Base-by-base conservation (phyloP, 2,329 filamentous ascomycete species). In the Arthrobotrys entomopaga region DNA sequence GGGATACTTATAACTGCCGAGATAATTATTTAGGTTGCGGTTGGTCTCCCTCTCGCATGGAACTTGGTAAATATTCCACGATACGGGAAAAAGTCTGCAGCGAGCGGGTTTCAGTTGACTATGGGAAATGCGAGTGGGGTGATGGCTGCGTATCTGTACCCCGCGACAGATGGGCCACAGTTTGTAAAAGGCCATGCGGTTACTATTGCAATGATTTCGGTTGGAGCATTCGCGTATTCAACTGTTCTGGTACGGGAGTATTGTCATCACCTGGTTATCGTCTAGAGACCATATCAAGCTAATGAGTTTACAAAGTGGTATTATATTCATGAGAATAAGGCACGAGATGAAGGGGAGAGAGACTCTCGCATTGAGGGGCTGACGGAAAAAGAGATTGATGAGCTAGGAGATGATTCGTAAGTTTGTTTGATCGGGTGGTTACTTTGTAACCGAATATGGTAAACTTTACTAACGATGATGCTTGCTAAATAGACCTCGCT, bases 31-130 rank as follows among this genome's bases (percentile, higher is more conserved):
- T 54, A 73, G 69, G 83, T 87, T 22, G 80, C 85, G 2, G 85
- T 87, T 2, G 85, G 86, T 0, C 76, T 87, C 70, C 86, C 86
- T 3, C 78, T 87, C n/a, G 85, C 86, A 40, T 87, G 86, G 86
- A 77, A 89, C 43, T 86, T 89, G 0, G 88, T 86, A 16, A 93
- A 92, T 72, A 85, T 86, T 15, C 91, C 91, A 0, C 84, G 91
- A 6, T 93, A 92, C 77, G 90, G 90, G 8, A 93, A 93, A 80
- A 84, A 91, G 34, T 90, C 90, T 0, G 90, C 89, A 0, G 89
- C 89, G 0, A 91, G 87, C 0, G 90, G 89, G 0, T 79, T 92
- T 79, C 90, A 92, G 79, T 82, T 92, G 40, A 91, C 87, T 0
- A 85, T 89, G 60, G 90, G 90, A 1, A 93, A 93, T 76, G 84